Conservation (phyloP, 306 rosid genomes). For the Ziziphus jujuba region DNA sequence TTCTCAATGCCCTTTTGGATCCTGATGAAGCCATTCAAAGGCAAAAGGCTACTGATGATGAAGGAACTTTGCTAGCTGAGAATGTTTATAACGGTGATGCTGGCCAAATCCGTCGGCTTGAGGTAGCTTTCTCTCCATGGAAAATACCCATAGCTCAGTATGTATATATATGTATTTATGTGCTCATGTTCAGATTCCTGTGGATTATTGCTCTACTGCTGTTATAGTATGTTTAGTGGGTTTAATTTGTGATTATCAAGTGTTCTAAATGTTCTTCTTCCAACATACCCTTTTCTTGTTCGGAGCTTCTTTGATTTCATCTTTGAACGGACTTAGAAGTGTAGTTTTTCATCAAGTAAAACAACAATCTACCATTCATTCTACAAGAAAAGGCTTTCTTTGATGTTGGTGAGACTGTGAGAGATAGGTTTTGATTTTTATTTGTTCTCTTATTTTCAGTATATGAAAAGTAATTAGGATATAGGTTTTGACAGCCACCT, state of each 20-base stretch:
- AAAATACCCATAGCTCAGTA: neutral
- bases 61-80: constrained; percentile 38
- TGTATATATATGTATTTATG: constrained; percentile 12
- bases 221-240: neutral
- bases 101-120: constrained; percentile 67
- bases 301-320: neutral
- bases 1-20: constrained; percentile 82
- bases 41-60: constrained; percentile 44
- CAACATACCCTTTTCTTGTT: neutral
- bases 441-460: no score
- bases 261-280: neutral
- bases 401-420: neutral
- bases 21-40: constrained; percentile 61
- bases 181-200: neutral
- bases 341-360: no score
- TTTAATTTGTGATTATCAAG: neutral
- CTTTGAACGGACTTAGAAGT: no score
- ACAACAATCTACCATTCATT: neutral
- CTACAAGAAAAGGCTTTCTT: neutral
- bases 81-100: constrained; percentile 44
- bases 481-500: no score
- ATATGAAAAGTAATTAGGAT: no score
- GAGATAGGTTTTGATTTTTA: neutral
- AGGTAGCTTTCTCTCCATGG: constrained; percentile 57
- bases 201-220: neutral